Evolutionary conservation across 2,329 filamentous ascomycete genomes (phyloP), one percentile per base, ranked within the genome.

Genomic region (Fusarium continuum): DNA sequence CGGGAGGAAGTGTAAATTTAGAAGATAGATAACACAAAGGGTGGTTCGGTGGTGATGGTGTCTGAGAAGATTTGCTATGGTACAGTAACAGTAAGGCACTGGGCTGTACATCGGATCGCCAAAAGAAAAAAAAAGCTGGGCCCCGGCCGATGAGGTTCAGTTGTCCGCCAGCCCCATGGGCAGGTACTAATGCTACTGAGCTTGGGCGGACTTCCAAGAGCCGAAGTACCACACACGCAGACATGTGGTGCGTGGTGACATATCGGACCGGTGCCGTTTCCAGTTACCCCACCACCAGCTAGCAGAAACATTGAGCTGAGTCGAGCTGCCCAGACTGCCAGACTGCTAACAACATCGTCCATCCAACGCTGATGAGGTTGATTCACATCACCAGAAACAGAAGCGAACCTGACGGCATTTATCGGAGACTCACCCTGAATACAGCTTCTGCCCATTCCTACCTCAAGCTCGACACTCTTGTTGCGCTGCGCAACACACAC

Each of bases 41-140:
- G 35, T 57, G 36, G 32, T 44, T 46, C 32, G 28, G 64, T 71
- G 64, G 67, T 72, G 69, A 70, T 70, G 70, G 61, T 68, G 66
- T 68, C 69, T 70, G 69, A 69, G 66, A 72, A 72, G 69, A 74
- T 74, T 73, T 72, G 70, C 66, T 65, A 69, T 65, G 67, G 65
- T 64, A 61, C 36, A 29, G 36, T 49, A 49, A 49, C 43, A 36
- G 34, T 14, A 22, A 35, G 23, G 29, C 29, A 39, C 38, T 45
- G 47, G 38, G 19, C 45, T 31, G 36, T 50, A 44, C 43, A 70
- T 68, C 69, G 62, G 64, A 69, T 69, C 65, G 63, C 65, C 67
- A 61, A 26, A n/a, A n/a, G n/a, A n/a, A n/a, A 64, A 71, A 71
- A 70, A 39, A 48, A 69, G 66, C 64, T 69, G 64, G 68, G 61